phyloP scores from a whole-genome alignment of 1,284 basidiomycete species.

The Papiliotrema nemorosa region DNA sequence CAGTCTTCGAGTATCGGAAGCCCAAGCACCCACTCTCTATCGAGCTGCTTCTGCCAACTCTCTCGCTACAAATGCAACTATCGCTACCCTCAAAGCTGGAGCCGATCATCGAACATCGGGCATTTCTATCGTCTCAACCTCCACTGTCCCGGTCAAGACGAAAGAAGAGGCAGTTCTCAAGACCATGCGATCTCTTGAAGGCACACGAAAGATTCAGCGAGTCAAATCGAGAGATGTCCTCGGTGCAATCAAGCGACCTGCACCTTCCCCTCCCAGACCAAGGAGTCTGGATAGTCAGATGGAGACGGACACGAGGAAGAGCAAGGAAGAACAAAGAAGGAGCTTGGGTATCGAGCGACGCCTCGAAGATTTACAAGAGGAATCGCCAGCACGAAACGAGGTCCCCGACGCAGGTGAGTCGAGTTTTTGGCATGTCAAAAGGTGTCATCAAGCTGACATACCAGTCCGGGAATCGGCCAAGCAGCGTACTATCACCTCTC shows the following conservation, averaged over 20 bases:
- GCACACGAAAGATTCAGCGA: slow-evolving; percentile 8
- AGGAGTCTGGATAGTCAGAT: slow-evolving; percentile 17
- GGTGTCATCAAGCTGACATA: neutral
- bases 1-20: slow-evolving; percentile 14
- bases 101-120: slow-evolving; percentile 8
- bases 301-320: slow-evolving; percentile 6
- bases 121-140: slow-evolving; percentile 6
- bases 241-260: slow-evolving; percentile 22
- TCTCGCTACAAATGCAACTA: neutral
- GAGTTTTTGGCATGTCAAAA: neutral
- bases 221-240: slow-evolving; percentile 22
- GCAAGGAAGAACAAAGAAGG: slow-evolving; percentile 20
- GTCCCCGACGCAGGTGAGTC: neutral
- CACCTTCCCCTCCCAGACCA: slow-evolving; percentile 30
- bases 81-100: neutral
- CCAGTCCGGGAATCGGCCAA: neutral
- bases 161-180: slow-evolving; percentile 31
- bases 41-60: slow-evolving; percentile 1
- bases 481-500: neutral
- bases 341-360: slow-evolving; percentile 24
- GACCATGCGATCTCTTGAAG: slow-evolving; percentile 40
- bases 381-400: slow-evolving; percentile 8
- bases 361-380: slow-evolving; percentile 14
- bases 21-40: slow-evolving; percentile 7
- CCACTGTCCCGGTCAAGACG: slow-evolving; percentile 5